Evolutionary conservation across 2,329 filamentous ascomycete species (phyloP), one percentile per base, ranked within the genome.

Genomic region (Alternaria novae-zelandiae): DNA sequence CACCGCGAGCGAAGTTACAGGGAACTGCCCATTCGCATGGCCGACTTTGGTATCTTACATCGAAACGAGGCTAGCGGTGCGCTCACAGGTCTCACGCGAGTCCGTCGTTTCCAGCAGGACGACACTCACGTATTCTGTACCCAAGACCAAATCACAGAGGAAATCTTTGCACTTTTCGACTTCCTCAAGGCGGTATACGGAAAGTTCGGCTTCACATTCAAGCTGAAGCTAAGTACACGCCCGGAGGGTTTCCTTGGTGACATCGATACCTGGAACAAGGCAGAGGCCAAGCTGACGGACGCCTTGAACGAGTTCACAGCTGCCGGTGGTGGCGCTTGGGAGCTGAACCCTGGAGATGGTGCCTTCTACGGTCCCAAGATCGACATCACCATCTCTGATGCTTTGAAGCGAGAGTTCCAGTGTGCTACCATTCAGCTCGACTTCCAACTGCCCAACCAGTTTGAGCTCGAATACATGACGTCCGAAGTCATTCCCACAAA

Each of bases 301-400:
- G 93, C 94, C 17, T 86, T 99, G 53, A 87, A 96, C 69, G 86
- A 90, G 66, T 98, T 97, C 80, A 77, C 77, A 4, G 76, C 77
- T 13, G 70, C 82, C 51, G 85, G 85, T 56, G 87, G 90, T 64
- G 86, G 89, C 32, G 85, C 89, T 67, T 99, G 96, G 96, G 91
- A 93, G 79, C 85, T 97, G 55, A 97, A 98, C 81, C 91, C 93
- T 64, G 96, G 95, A 61, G 96, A 99, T 74, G 96, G 96, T 77
- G 96, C 96, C 57, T 99, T 98, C 83, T 99, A 99, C 80, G 96
- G 96, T 2, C 96, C 96, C 55, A 99, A 99, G 88, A 97, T 98
- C 73, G 96, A 99, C 74, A 96, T 99, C 76, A 96, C 93, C 65
- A 94, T 99, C 75, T 90, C 90, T 55, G 95, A 97, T 81, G 93